A percentile compares a stretch with the other conserved stretches of the same genome.
These are phyloP conservation scores for Asterochloris erici DNA, from an alignment of 139 green algal species.

Conservation along the genomic window DNA sequence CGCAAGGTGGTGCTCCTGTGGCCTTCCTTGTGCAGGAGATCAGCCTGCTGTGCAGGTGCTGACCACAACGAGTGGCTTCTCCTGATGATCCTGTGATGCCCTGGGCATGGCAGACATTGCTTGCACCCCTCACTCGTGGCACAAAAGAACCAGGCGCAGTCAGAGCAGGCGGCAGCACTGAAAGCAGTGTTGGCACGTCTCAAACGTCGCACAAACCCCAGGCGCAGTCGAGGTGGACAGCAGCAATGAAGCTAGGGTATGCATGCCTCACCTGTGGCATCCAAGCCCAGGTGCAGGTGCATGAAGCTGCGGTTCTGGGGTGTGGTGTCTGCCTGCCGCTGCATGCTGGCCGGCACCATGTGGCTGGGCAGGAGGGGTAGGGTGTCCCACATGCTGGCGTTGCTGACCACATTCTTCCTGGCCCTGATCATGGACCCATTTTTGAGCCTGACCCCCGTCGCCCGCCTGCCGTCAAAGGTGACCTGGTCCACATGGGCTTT, in stretches of 20 bases:
- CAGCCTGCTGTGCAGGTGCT: no score
- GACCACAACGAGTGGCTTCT: no score
- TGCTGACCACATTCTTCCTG: constrained; percentile 54
- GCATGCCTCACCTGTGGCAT: constrained; percentile 52
- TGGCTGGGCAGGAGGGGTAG: constrained; percentile 62
- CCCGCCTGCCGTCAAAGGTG: constrained; percentile 52
- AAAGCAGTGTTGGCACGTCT: no score
- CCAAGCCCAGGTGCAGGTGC: constrained; percentile 94
- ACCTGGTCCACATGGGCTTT: constrained; percentile 81
- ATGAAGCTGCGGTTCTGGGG: constrained; percentile 89
- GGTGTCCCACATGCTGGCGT: constrained; percentile 87
- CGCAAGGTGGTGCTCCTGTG: no score
- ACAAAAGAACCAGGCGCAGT: no score
- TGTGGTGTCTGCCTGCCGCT: constrained; percentile 33
- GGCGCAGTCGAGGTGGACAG: no score
- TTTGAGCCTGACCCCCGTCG: constrained; percentile 50
- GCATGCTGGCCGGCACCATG: constrained; percentile 42
- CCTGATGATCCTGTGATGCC: no score
- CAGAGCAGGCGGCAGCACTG: no score
- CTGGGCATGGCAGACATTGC: no score
- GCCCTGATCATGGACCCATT: constrained; percentile 47
- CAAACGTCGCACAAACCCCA: no score
- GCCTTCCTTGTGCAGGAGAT: no score
- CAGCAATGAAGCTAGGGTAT: background rate
- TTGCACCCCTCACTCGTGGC: no score